Evolutionary conservation across 768 basidiomycete genomes (phyloP), one percentile per base, ranked within the genome.

Genomic region (Phlebiopsis gigantea): DNA sequence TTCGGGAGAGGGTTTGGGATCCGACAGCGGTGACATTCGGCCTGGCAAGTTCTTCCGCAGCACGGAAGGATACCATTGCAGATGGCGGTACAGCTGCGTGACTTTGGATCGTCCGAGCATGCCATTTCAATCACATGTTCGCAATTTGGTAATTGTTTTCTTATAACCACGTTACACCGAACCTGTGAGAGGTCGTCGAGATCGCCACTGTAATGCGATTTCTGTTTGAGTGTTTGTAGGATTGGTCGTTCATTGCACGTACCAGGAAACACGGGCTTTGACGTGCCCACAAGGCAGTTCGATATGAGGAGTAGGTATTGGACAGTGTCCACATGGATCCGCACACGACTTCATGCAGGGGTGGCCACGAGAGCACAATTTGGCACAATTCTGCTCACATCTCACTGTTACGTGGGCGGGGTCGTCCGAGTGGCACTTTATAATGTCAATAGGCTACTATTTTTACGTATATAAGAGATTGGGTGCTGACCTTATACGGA

Each of bases 271-370:
- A 0, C 70, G 68, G 14, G 59, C 10, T 17, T 67, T 71, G 28
- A 63, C 52, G 66, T 88, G 85, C 1, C 83, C 82, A 58, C 87
- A 88, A 0, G 84, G 81, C 17, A 88, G 71, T 28, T 56, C 28
- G 14, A 87, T 75, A 2, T 76, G 63, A 1, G 66, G 61, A 15
- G 83, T 63, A 1, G 73, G 71, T 63, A 82, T 81, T 19, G 34
- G 44, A 63, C 87, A 88, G 5, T 72, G 56, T 1, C 81, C 82
- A 61, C 87, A 88, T 1, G 75, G 62, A 1, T 71, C 69, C 1
- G 76, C 72, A 63, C 87, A 89, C 10, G 69, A 59, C 39, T 75
- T 78, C 7, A 63, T 57, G 64, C 87, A 89, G 0, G 86, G 86
- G 62, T 88, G 87, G 1, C 71, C 70, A 25, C 79, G 72, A 0